Percentiles rank a stretch among this genome's conserved stretches.
Conservation (phyloP, 768 basidiomycete species). For the Crassisporium funariophilum region DNA sequence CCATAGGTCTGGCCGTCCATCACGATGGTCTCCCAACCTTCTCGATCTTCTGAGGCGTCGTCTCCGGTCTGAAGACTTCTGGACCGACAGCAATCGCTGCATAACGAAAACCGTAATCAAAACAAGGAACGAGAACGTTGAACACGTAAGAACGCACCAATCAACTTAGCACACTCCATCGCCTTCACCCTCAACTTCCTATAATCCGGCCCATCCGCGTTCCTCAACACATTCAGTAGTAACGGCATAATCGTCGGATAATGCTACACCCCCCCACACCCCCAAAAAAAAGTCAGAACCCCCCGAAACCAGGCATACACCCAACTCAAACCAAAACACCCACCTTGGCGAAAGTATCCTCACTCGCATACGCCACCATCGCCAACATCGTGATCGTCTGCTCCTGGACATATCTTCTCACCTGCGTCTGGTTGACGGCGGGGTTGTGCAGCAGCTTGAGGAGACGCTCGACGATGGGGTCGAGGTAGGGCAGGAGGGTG, state of each 20-base stretch:
- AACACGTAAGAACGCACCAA: conserved; percentile 56
- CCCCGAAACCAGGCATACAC: not conserved
- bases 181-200: conserved; percentile 75
- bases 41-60: conserved; percentile 60
- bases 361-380: conserved; percentile 88
- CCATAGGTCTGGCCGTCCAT: conserved; percentile 79
- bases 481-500: conserved; percentile 75
- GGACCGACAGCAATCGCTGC: conserved; percentile 85
- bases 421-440: conserved; percentile 41
- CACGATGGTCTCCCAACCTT: conserved; percentile 78
- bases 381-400: conserved; percentile 87
- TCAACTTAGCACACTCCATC: conserved; percentile 89
- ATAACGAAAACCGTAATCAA: not conserved
- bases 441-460: conserved; percentile 69
- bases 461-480: conserved; percentile 74
- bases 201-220: conserved; percentile 69
- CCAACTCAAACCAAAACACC: not conserved
- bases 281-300: too few species aligned
- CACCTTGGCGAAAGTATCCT: conserved; percentile 60
- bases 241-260: conserved; percentile 37
- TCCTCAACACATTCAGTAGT: conserved; percentile 71
- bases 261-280: conserved; percentile 13
- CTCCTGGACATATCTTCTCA: conserved; percentile 75
- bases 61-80: conserved; percentile 76
- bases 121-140: not conserved